phyloP scores from a whole-genome alignment of 2,329 filamentous ascomycete genomes.

The Microdochium trichocladiopsis region DNA sequence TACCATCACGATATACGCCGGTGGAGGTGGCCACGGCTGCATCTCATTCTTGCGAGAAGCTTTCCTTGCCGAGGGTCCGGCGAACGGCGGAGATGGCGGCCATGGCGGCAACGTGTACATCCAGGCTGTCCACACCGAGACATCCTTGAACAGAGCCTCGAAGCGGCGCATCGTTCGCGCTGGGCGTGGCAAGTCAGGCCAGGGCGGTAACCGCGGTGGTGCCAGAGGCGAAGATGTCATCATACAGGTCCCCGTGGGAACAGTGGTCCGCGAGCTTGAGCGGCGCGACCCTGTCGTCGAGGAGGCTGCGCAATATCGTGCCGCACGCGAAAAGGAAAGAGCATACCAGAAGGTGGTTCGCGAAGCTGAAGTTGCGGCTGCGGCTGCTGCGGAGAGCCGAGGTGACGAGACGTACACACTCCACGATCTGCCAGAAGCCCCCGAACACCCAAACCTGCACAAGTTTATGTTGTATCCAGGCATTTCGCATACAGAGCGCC shows the following conservation, averaged over 20 bases:
- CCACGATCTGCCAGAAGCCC: slow-evolving; percentile 24
- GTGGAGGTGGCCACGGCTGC: slow-evolving; percentile 82
- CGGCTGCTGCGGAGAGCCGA: slow-evolving; percentile 25
- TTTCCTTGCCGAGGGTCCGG: slow-evolving; percentile 78
- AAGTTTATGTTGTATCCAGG: slow-evolving; percentile 88
- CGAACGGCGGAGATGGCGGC: slow-evolving; percentile 92
- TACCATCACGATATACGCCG: slow-evolving; percentile 68
- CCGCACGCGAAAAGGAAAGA: slow-evolving; percentile 30
- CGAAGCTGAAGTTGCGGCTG: slow-evolving; percentile 26
- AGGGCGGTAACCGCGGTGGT: slow-evolving; percentile 67
- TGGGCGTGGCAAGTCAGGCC: slow-evolving; percentile 68
- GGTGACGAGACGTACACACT: slow-evolving; percentile 8
- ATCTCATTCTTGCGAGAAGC: slow-evolving; percentile 92
- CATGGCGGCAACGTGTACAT: slow-evolving; percentile 91
- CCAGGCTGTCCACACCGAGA: slow-evolving; percentile 85
- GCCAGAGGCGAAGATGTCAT: slow-evolving; percentile 80
- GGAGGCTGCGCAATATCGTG: slow-evolving; percentile 33
- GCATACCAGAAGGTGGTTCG: slow-evolving; percentile 17
- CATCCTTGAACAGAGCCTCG: slow-evolving; percentile 85
- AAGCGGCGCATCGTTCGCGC: slow-evolving; percentile 69
- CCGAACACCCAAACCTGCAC: slow-evolving; percentile 41
- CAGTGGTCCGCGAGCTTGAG: slow-evolving; percentile 76
- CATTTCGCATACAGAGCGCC: slow-evolving; percentile 62
- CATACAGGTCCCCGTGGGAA: slow-evolving; percentile 87
- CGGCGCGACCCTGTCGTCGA: slow-evolving; percentile 71